A percentile compares a stretch with the other conserved stretches of the same genome.
Evolutionary conservation across 495 filamentous ascomycete species (phyloP).

Genomic region (Podospora tetraspora): DNA sequence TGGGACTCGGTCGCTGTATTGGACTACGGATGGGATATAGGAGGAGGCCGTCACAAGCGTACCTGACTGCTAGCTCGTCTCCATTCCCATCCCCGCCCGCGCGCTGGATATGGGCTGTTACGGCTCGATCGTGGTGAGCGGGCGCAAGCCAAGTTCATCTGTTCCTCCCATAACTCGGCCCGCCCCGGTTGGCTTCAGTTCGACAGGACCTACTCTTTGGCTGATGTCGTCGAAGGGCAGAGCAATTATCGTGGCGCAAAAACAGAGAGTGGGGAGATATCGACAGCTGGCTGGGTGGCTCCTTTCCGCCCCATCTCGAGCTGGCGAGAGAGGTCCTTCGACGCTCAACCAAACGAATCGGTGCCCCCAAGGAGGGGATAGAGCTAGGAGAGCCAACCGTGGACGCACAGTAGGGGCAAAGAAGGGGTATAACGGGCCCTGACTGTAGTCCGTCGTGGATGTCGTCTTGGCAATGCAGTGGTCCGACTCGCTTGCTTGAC

Average conservation of each 20-base stretch:
- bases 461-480: background rate
- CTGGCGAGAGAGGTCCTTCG: conserved; percentile 10
- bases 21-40: background rate
- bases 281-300: background rate
- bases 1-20: background rate
- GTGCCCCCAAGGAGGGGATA: background rate
- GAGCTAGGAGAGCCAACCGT: background rate
- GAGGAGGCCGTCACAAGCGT: background rate
- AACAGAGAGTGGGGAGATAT: background rate
- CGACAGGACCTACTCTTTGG: conserved; percentile 11
- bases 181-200: background rate
- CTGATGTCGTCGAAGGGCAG: conserved; percentile 18
- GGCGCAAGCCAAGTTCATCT: conserved; percentile 5
- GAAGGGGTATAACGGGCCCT: conserved; percentile 2
- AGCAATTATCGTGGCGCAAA: conserved; percentile 8
- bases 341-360: background rate
- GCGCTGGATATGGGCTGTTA: background rate
- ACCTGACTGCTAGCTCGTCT: background rate
- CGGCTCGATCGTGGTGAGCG: background rate
- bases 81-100: background rate
- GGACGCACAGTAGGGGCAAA: background rate
- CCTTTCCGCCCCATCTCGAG: background rate
- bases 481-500: background rate
- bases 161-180: background rate
- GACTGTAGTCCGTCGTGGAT: background rate